phyloP scores from a whole-genome alignment of 139 green algal species.

The Chlamydomonas incerta region DNA sequence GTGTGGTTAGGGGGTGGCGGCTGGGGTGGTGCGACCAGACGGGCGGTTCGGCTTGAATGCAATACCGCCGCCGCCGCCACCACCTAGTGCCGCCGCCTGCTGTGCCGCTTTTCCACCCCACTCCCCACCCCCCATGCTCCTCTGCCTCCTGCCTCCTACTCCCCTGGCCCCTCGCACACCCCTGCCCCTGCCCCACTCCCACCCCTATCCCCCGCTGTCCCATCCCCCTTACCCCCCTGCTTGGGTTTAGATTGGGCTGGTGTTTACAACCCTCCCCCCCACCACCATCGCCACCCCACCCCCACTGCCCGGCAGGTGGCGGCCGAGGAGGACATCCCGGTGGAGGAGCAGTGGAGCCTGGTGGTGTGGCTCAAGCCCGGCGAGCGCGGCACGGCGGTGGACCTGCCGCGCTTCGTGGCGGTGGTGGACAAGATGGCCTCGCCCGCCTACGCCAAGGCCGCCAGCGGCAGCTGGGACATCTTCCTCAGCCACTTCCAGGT shows the following conservation, averaged over 20 bases:
- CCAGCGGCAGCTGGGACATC: conserved; percentile 12
- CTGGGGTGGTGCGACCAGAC: too few relatives aligned
- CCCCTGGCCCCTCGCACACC: too few relatives aligned
- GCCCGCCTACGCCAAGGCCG: conserved; percentile 7
- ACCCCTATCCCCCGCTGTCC: too few relatives aligned
- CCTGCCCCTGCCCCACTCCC: too few relatives aligned
- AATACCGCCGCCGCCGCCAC: too few relatives aligned
- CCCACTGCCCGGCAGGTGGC: background rate
- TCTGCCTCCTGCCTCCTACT: too few relatives aligned
- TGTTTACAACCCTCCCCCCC: background rate
- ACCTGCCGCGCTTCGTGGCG: conserved; percentile 20
- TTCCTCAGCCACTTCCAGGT: conserved; percentile 37
- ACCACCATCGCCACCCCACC: background rate
- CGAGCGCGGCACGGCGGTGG: conserved; percentile 21
- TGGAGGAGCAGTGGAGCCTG: conserved; percentile 41
- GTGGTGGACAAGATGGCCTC: conserved; percentile 37
- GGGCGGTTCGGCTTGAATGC: too few relatives aligned
- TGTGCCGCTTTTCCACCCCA: too few relatives aligned
- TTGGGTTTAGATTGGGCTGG: too few relatives aligned
- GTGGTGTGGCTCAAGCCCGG: conserved; percentile 43
- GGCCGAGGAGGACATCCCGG: conserved; percentile 34
- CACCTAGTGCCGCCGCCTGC: too few relatives aligned
- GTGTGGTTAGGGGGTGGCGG: too few relatives aligned
- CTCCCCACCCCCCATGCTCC: too few relatives aligned
- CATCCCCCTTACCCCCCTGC: background rate